These are phyloP conservation scores for Apostasia shenzhenica DNA, from an alignment of 106 monocot species.

Conservation along the genomic window DNA sequence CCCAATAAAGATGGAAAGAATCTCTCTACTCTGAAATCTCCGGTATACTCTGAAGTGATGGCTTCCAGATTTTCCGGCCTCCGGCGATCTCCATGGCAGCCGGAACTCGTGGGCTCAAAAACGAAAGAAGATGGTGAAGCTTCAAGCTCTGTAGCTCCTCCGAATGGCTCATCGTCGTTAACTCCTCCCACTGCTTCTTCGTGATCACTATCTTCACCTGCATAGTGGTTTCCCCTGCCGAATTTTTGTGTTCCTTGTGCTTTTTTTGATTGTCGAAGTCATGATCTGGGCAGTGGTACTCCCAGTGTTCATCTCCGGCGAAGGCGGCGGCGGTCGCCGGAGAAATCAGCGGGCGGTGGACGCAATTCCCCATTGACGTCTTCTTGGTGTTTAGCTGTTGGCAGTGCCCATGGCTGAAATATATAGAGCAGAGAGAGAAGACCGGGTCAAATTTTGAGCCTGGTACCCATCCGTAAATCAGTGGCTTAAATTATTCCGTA, in stretches of 20 bases:
- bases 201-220: background rate
- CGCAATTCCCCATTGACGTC: background rate
- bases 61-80: background rate
- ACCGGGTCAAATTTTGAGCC: too few relatives aligned
- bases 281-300: too few relatives aligned
- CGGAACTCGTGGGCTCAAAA: background rate
- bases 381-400: background rate
- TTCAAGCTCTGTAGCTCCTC: background rate
- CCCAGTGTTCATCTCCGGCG: background rate
- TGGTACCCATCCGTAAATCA: too few relatives aligned
- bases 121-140: background rate
- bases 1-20: too few relatives aligned
- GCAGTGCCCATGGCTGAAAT: too few relatives aligned
- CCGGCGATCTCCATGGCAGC: background rate
- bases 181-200: constrained; percentile 6
- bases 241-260: background rate
- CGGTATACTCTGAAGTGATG: background rate
- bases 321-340: background rate
- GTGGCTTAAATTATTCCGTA: too few relatives aligned
- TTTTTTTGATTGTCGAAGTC: background rate
- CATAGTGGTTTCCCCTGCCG: background rate
- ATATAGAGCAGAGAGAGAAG: too few relatives aligned
- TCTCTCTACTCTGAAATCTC: background rate
- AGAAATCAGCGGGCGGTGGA: background rate
- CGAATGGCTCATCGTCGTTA: background rate